Conservation (phyloP, 1,284 basidiomycete species). For the Puccinia coronata region DNA sequence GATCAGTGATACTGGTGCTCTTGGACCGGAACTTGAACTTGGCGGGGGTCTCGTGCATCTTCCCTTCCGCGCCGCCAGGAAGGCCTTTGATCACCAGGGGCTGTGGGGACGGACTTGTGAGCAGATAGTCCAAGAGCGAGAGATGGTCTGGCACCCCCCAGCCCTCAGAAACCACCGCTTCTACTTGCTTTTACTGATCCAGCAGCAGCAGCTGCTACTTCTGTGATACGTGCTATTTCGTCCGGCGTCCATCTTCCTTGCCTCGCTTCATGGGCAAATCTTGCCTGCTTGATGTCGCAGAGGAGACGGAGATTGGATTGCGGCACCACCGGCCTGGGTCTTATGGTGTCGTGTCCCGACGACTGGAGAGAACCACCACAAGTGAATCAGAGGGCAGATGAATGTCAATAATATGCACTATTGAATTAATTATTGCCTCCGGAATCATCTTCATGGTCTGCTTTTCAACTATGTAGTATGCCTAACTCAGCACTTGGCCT, state of each 20-base stretch:
- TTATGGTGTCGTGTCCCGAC: background rate
- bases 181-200: constrained; percentile 60
- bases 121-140: constrained; percentile 77
- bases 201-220: background rate
- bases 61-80: background rate
- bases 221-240: background rate
- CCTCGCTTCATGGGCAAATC: constrained; percentile 31
- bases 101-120: constrained; percentile 73
- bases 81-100: constrained; percentile 70
- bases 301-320: background rate
- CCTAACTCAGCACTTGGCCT: constrained; percentile 10
- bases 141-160: constrained; percentile 95
- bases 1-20: constrained; percentile 88
- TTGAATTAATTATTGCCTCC: no score
- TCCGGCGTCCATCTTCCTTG: constrained; percentile 22
- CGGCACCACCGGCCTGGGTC: background rate
- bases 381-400: no score
- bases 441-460: constrained; percentile 26
- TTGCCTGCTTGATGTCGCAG: background rate
- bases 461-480: constrained; percentile 24
- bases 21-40: constrained; percentile 93
- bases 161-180: constrained; percentile 65
- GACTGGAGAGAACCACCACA: no score
- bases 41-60: constrained; percentile 73
- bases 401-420: no score